A percentile compares a stretch with the other conserved stretches of the same genome.
These are phyloP conservation scores for Phoenix roebelenii DNA, from an alignment of 176 grass and related monocot genomes.

Conservation along the genomic window DNA sequence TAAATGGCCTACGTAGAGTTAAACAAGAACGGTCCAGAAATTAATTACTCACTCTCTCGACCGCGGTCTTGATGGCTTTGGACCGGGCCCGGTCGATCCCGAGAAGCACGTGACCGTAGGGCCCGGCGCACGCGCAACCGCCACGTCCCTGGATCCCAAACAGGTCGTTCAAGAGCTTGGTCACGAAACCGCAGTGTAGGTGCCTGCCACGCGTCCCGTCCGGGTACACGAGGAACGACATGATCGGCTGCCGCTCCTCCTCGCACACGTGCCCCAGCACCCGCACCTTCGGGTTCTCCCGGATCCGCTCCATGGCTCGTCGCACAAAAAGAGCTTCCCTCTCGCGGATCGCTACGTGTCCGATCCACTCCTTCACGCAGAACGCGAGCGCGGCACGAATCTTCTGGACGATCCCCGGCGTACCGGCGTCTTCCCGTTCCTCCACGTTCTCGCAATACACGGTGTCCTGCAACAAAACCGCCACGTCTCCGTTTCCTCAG, in stretches of 20 bases:
- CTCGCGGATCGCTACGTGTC: conserved; percentile 28
- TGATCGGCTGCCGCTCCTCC: conserved; percentile 38
- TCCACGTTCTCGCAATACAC: conserved; percentile 48
- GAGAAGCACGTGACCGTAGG: conserved; percentile 63
- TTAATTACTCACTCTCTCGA: conserved; percentile 26
- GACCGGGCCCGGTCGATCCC: conserved; percentile 31
- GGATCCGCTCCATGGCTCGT: conserved; percentile 26
- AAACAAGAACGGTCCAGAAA: no score
- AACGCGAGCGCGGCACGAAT: conserved; percentile 58
- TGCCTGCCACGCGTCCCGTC: conserved; percentile 8
- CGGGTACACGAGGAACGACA: conserved; percentile 62
- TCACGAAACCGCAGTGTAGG: conserved; percentile 55
- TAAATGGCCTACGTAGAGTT: no score
- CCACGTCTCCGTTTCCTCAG: no score
- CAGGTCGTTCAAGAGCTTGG: conserved; percentile 62
- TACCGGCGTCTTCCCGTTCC: conserved; percentile 62
- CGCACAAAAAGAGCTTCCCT: conserved; percentile 19
- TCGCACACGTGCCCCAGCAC: conserved; percentile 41
- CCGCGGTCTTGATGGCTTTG: conserved; percentile 37
- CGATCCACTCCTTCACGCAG: conserved; percentile 69
- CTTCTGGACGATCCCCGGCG: conserved; percentile 59
- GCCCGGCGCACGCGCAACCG: conserved; percentile 61
- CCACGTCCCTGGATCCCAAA: conserved; percentile 81
- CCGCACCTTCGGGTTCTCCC: conserved; percentile 27
- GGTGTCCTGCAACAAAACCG: conserved; percentile 35